Evolutionary conservation across 345 rosid species (phyloP).

Genomic region (Lagerstroemia speciosa): DNA sequence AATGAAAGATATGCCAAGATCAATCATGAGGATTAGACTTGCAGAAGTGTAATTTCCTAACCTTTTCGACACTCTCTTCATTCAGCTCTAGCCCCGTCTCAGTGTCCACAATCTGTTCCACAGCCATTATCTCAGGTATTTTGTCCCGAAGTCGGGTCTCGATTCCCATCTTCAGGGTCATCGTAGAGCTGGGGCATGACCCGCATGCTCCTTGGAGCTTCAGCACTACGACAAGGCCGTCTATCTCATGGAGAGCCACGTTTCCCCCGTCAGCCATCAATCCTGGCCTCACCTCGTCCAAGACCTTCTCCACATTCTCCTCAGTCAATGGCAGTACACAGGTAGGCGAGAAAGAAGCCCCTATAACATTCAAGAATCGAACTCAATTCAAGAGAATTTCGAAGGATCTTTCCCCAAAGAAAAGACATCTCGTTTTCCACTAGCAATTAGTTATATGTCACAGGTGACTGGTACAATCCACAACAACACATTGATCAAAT

Average conservation of each 20-base stretch:
- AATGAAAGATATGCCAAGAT: no score
- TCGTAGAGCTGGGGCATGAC: conserved; percentile 90
- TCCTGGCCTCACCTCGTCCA: conserved; percentile 78
- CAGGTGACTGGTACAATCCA: no score
- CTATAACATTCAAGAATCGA: no score
- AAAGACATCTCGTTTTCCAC: no score
- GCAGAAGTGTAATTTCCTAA: conserved; percentile 11
- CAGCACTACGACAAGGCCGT: conserved; percentile 82
- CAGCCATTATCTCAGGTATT: conserved; percentile 79
- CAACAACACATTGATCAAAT: no score
- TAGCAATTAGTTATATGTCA: no score
- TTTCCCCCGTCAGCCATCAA: conserved; percentile 97
- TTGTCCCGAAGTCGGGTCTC: conserved; percentile 81
- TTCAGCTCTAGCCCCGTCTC: conserved; percentile 80
- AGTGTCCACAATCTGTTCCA: conserved; percentile 76
- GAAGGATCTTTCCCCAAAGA: no score
- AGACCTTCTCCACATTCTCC: conserved; percentile 81
- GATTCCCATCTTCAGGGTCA: conserved; percentile 93
- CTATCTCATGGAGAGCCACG: conserved; percentile 88
- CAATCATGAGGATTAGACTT: no score
- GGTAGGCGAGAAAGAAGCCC: no score
- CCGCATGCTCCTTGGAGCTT: conserved; percentile 97
- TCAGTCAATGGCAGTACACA: conserved; percentile 75
- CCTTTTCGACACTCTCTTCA: conserved; percentile 75
- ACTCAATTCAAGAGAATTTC: no score